Evolutionary conservation across 1,284 basidiomycete species (phyloP).

Genomic region (Neotropicomus parvogracilis): DNA sequence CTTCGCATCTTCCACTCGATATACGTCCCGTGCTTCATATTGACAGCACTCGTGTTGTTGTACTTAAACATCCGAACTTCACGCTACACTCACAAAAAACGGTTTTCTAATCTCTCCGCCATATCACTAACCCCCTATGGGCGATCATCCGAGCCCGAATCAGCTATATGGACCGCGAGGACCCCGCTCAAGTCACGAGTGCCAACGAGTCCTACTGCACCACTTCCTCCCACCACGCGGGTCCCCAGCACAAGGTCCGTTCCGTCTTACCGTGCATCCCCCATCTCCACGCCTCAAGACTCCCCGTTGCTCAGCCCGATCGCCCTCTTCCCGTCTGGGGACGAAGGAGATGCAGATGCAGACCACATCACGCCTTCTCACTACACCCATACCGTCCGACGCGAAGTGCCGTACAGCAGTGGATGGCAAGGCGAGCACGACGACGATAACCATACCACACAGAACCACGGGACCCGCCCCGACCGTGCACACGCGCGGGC

Average conservation of each 20-base stretch:
- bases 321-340: conserved; percentile 30
- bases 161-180: conserved; percentile 34
- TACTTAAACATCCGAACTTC: conserved; percentile 29
- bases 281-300: conserved; percentile 23
- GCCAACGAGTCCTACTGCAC: conserved; percentile 22
- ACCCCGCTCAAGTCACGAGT: conserved; percentile 20
- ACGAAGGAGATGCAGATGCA: conserved; percentile 26
- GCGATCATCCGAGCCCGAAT: conserved; percentile 24
- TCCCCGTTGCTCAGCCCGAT: conserved; percentile 35
- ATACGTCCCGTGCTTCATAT: conserved; percentile 41
- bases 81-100: conserved; percentile 12
- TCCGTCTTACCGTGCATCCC: conserved; percentile 27
- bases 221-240: conserved; percentile 25
- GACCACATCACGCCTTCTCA: conserved; percentile 23
- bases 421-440: conserved; percentile 25
- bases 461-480: neutral
- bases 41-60: conserved; percentile 27
- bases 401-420: conserved; percentile 40
- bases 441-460: conserved; percentile 6
- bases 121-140: conserved; percentile 12
- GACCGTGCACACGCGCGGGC: neutral
- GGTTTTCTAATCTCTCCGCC: conserved; percentile 22
- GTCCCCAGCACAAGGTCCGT: conserved; percentile 18
- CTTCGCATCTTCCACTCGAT: conserved; percentile 55
- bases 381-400: conserved; percentile 39